Evolutionary conservation across 164 flowering plant genomes (phyloP).

Genomic region (Hamamelis virginiana): DNA sequence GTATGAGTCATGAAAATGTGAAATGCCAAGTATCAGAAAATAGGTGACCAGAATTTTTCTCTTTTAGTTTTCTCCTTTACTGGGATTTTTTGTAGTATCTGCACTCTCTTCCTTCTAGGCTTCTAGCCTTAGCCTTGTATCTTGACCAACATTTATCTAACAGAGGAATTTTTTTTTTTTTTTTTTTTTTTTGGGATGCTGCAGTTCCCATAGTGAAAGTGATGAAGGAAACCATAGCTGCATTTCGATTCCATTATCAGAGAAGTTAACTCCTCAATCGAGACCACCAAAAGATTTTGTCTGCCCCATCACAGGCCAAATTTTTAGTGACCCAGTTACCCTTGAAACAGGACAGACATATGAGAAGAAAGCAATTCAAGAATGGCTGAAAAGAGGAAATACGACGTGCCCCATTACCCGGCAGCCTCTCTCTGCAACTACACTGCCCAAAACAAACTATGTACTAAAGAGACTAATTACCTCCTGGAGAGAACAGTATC

Average conservation of each 20-base stretch:
- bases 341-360: constrained; percentile 88
- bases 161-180: neutral
- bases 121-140: neutral
- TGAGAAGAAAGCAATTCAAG: constrained; percentile 81
- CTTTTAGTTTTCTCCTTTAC: neutral
- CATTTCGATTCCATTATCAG: constrained; percentile 43
- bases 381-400: constrained; percentile 75
- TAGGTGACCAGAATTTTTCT: constrained; percentile 27
- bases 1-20: constrained; percentile 27
- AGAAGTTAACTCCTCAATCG: constrained; percentile 40
- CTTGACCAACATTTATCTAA: neutral
- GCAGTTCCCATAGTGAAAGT: constrained; percentile 41
- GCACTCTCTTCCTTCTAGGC: neutral
- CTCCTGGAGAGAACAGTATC: constrained; percentile 77
- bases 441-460: constrained; percentile 71
- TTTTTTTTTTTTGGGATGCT: constrained; percentile 8
- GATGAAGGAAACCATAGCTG: constrained; percentile 55
- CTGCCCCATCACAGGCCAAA: constrained; percentile 74
- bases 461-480: constrained; percentile 69
- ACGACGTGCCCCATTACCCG: constrained; percentile 77
- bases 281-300: constrained; percentile 79
- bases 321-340: constrained; percentile 75
- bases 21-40: constrained; percentile 24
- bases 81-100: neutral
- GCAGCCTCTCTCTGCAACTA: constrained; percentile 53